Percentiles rank a stretch among this genome's conserved stretches.
phyloP scores from a whole-genome alignment of 2,329 filamentous ascomycete species.

The Clathrospora elynae region DNA sequence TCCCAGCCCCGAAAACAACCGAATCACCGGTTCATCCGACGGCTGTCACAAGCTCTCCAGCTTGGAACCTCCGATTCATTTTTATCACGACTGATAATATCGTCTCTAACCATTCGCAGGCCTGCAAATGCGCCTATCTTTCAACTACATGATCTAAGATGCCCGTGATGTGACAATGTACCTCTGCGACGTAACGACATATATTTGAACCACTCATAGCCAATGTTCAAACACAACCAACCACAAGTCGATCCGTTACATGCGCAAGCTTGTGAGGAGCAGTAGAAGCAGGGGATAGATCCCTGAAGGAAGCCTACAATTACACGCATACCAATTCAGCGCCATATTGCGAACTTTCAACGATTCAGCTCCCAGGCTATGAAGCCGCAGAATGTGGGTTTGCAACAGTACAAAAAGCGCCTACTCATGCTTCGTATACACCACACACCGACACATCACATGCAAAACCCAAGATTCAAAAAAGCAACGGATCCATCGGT shows the following conservation, averaged over 20 bases:
- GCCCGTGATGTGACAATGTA: conserved; percentile 14
- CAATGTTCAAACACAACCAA: conserved; percentile 1
- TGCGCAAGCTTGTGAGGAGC: conserved; percentile 4
- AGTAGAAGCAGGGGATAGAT: conserved; percentile 3
- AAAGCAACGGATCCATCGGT: conserved; percentile 10
- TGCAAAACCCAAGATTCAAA: neutral
- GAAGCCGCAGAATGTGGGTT: neutral
- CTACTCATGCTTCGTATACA: neutral
- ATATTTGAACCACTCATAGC: neutral
- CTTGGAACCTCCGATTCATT: conserved; percentile 5
- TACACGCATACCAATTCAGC: neutral
- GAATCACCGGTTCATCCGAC: conserved; percentile 17
- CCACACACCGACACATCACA: conserved; percentile 1
- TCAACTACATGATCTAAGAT: conserved; percentile 7
- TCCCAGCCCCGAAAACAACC: conserved; percentile 16
- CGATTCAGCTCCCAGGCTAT: conserved; percentile 4
- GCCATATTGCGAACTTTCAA: conserved; percentile 2
- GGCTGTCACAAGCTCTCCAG: conserved; percentile 9
- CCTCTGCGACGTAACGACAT: conserved; percentile 10
- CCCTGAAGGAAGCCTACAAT: conserved; percentile 4
- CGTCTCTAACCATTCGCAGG: conserved; percentile 9
- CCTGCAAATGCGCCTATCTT: conserved; percentile 16
- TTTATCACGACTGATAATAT: conserved; percentile 1
- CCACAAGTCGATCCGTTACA: neutral
- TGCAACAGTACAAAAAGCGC: conserved; percentile 1